phyloP scores from a whole-genome alignment of 2,329 filamentous ascomycete genomes.

The Exserohilum turcica region DNA sequence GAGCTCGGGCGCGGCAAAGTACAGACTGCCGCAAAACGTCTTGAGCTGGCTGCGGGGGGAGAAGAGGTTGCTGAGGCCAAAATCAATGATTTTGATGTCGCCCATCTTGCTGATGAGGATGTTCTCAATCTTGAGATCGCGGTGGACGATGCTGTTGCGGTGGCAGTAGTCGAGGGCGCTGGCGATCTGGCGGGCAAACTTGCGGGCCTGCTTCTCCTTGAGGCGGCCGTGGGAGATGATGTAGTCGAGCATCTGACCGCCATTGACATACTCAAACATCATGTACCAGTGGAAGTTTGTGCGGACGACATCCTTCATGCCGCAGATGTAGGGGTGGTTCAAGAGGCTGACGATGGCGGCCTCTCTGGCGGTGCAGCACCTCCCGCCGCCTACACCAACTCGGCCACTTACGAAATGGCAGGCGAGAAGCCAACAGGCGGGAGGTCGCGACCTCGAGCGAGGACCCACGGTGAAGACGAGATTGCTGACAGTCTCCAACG shows the following conservation, averaged over 20 bases:
- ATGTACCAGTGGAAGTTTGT: conserved; percentile 99
- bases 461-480: conserved; percentile 95
- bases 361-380: conserved; percentile 84
- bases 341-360: conserved; percentile 89
- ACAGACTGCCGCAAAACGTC: conserved; percentile 96
- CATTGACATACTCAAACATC: conserved; percentile 99
- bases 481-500: conserved; percentile 74
- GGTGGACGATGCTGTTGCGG: conserved; percentile 95
- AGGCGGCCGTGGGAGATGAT: conserved; percentile 97
- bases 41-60: conserved; percentile 83
- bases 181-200: conserved; percentile 96
- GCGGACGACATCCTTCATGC: conserved; percentile 90
- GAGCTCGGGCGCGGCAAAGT: conserved; percentile 95
- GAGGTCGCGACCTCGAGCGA: conserved; percentile 79
- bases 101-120: conserved; percentile 99
- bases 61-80: conserved; percentile 95
- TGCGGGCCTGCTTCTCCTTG: conserved; percentile 97
- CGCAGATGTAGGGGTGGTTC: conserved; percentile 94
- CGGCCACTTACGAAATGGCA: conserved; percentile 81
- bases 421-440: conserved; percentile 87
- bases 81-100: conserved; percentile 99
- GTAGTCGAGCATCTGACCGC: conserved; percentile 98
- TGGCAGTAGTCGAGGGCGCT: conserved; percentile 97
- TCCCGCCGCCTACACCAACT: conserved; percentile 86
- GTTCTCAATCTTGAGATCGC: conserved; percentile 98